Percentiles rank a stretch among this genome's conserved stretches.
phyloP scores from a whole-genome alignment of 805 yeast species.

The Schwanniomyces pseudopolymorphus region DNA sequence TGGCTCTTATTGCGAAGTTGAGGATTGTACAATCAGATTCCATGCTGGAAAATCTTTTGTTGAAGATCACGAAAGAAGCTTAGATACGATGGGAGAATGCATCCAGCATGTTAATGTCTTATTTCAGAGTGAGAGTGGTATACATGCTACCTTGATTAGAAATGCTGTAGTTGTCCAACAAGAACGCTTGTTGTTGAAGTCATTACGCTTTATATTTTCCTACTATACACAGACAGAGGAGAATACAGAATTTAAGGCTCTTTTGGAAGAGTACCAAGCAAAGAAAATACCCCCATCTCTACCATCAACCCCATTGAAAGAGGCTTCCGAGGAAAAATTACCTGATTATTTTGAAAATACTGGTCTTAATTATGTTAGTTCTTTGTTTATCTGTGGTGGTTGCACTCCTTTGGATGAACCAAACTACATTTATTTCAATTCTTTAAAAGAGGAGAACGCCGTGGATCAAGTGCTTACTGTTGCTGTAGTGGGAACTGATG shows the following conservation, averaged over 20 bases:
- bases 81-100: conserved; percentile 75
- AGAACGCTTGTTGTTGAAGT: conserved; percentile 53
- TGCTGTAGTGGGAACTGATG: conserved; percentile 46
- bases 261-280: conserved; percentile 25
- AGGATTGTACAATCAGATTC: conserved; percentile 74
- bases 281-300: conserved; percentile 15
- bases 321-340: neutral
- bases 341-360: conserved; percentile 4
- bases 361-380: conserved; percentile 23
- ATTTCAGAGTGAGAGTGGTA: conserved; percentile 45
- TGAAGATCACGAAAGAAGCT: conserved; percentile 59
- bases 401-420: conserved; percentile 70
- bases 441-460: conserved; percentile 30
- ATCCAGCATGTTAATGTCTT: conserved; percentile 82
- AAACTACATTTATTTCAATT: conserved; percentile 53
- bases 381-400: conserved; percentile 63
- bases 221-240: conserved; percentile 23
- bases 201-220: conserved; percentile 52
- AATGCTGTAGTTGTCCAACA: conserved; percentile 73
- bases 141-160: conserved; percentile 77
- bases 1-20: conserved; percentile 68
- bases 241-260: conserved; percentile 12
- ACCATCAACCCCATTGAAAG: conserved; percentile 14
- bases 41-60: conserved; percentile 70
- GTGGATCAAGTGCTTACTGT: conserved; percentile 57